Evolutionary conservation across 2,329 filamentous ascomycete species (phyloP), one percentile per base, ranked within the genome.

Genomic region (Pyricularia sp.): DNA sequence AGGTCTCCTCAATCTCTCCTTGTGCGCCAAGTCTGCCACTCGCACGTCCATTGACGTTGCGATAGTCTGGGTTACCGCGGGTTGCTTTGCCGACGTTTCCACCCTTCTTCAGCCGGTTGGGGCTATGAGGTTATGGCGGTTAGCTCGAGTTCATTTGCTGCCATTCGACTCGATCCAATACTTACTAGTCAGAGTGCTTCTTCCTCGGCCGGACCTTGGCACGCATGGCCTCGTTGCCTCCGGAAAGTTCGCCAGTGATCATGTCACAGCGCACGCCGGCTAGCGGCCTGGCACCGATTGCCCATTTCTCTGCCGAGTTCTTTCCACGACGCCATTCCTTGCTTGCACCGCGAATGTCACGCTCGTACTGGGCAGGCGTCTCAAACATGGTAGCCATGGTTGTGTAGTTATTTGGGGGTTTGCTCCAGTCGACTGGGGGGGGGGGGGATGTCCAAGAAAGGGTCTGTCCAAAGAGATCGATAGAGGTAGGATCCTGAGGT

Each of bases 241-340:
- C 66, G 31, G 28, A 33, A 9, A 63, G 66, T 64, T 72, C 70
- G 55, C 66, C 58, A n/a, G 71, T 73, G 25, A 71, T 7, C 26
- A 33, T 63, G 67, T 73, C 68, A 33, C 69, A 30, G 6, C 65
- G 70, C 66, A 74, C 72, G 23, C 79, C 79, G 28, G 74, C 31
- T 36, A 74, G 72, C 2, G 76, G 73, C 4, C 79, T 78, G 28
- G 71, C 69, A 68, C 81, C 81, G 17, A 77, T 74, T 10, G 77
- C 75, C 82, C 82, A 84, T 73, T 83, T 83, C 69, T 74, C 72
- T 25, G 71, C 72, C 4, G 77, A 77, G 72, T 83, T 79, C 75
- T 82, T 83, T 74, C 71, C 72, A 68, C 81, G 79, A 76, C 83
- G 83, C 72, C 76, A 78, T 73, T 81, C 80, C 70, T 78, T 78